A percentile compares a stretch with the other conserved stretches of the same genome.
Conservation (phyloP, 345 rosid species). For the Pseudoturritis turrita region DNA sequence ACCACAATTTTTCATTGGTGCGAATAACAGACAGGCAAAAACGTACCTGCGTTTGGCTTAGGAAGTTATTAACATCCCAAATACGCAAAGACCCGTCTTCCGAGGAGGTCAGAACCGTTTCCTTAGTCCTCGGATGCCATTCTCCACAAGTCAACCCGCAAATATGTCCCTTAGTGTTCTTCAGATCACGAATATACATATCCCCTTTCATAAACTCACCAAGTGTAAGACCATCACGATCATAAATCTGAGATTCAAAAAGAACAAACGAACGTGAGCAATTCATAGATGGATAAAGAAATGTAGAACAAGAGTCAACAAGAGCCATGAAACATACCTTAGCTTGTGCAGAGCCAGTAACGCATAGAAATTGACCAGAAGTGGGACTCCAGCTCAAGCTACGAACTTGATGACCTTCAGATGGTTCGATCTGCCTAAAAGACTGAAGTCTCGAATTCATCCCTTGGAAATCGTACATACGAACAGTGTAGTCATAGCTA, state of each 20-base stretch:
- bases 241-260: slow-evolving; percentile 60
- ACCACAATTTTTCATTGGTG: background rate
- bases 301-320: background rate
- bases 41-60: slow-evolving; percentile 87
- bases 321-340: slow-evolving; percentile 42
- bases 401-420: slow-evolving; percentile 95
- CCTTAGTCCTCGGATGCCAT: slow-evolving; percentile 86
- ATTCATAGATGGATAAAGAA: background rate
- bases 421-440: slow-evolving; percentile 91
- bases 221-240: slow-evolving; percentile 91
- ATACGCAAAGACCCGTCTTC: slow-evolving; percentile 96
- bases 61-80: slow-evolving; percentile 97
- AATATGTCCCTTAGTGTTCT: slow-evolving; percentile 95
- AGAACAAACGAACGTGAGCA: background rate
- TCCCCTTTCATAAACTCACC: slow-evolving; percentile 99
- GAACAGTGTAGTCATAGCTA: slow-evolving; percentile 83
- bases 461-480: slow-evolving; percentile 97
- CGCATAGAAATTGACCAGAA: slow-evolving; percentile 78
- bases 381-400: slow-evolving; percentile 94
- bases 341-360: slow-evolving; percentile 97
- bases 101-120: slow-evolving; percentile 87
- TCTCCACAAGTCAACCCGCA: slow-evolving; percentile 93
- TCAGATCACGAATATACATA: slow-evolving; percentile 95
- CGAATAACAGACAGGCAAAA: background rate
- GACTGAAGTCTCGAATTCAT: slow-evolving; percentile 88